phyloP scores from a whole-genome alignment of 352 stramenopile species.

The Aphanomyces stellatus region DNA sequence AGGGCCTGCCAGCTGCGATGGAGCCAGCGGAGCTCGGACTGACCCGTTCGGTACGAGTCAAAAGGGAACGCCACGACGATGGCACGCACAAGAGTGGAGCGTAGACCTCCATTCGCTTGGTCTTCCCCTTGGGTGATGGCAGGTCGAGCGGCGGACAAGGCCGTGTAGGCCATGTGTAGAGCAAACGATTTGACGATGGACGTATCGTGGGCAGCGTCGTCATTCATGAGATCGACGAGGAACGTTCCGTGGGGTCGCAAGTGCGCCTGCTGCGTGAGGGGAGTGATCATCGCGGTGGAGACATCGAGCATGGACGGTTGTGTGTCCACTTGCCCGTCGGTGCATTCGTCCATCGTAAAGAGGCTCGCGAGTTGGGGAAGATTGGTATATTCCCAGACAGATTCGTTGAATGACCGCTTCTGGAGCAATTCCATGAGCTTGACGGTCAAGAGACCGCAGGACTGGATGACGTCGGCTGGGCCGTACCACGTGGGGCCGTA shows the following conservation, averaged over 20 bases:
- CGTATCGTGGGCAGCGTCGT: background rate
- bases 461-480: background rate
- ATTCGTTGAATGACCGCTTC: background rate
- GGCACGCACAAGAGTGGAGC: constrained; percentile 3
- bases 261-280: background rate
- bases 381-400: background rate
- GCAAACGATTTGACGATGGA: too few relatives aligned
- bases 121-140: background rate
- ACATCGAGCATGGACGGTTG: background rate
- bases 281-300: background rate
- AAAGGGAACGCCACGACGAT: background rate
- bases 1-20: background rate
- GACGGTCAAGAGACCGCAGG: background rate
- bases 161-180: background rate
- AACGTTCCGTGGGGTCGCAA: background rate
- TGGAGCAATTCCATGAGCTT: background rate
- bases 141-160: background rate
- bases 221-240: background rate
- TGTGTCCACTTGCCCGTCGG: background rate
- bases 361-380: background rate
- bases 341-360: background rate
- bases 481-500: constrained; percentile 1
- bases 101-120: too few relatives aligned
- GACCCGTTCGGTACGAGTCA: background rate
- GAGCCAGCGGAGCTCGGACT: background rate